phyloP scores from a whole-genome alignment of 495 filamentous ascomycete species.

The Talaromyces liani region DNA sequence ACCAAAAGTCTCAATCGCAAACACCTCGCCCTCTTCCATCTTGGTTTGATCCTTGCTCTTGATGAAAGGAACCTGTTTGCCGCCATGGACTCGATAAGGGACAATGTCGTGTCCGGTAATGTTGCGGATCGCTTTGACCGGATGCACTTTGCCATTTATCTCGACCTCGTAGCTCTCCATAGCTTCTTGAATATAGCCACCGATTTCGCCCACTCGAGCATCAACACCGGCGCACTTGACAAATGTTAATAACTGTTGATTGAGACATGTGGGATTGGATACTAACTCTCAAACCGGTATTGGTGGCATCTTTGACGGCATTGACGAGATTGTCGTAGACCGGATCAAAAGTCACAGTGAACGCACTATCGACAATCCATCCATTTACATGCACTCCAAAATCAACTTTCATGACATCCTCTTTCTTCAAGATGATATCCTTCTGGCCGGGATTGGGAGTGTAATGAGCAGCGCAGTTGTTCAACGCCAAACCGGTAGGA shows the following conservation, averaged over 20 bases:
- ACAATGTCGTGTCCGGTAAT: constrained; percentile 54
- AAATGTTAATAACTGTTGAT: constrained; percentile 4
- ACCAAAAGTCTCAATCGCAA: constrained; percentile 61
- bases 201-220: constrained; percentile 52
- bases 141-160: constrained; percentile 46
- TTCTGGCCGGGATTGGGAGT: constrained; percentile 58
- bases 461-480: constrained; percentile 56
- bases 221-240: constrained; percentile 52
- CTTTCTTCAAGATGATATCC: constrained; percentile 42
- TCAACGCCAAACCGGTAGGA: constrained; percentile 53
- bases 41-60: constrained; percentile 51
- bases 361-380: constrained; percentile 58
- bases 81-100: constrained; percentile 53
- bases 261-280: neutral
- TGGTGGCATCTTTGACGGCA: constrained; percentile 56
- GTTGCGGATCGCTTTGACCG: constrained; percentile 51
- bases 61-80: constrained; percentile 55
- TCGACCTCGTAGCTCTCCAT: constrained; percentile 64
- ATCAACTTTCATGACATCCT: constrained; percentile 63
- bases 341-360: constrained; percentile 55
- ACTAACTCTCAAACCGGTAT: constrained; percentile 49
- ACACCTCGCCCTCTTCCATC: constrained; percentile 61
- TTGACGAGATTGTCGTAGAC: constrained; percentile 53
- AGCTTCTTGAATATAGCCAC: constrained; percentile 55
- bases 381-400: constrained; percentile 61